Base-by-base conservation (phyloP, 2,329 filamentous ascomycete species). In the Stagonosporopsis rhizophila region DNA sequence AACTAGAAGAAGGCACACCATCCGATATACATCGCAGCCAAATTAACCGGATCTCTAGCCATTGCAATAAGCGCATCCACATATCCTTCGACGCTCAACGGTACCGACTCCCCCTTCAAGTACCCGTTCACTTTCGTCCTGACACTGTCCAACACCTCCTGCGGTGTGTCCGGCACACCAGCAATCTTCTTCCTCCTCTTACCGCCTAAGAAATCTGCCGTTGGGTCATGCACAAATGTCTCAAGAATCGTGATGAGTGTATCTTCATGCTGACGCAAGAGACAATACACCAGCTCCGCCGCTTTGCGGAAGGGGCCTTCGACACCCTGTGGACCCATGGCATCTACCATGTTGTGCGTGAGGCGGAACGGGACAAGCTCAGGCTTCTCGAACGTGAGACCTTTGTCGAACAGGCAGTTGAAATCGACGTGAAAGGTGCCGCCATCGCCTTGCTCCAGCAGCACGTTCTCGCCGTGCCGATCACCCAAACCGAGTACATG, bases 391-490 rank as follows among this genome's bases (percentile, higher is more conserved):
- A 99, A 98, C 0, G 93, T 97, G 37, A 94, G 85, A 1, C 95
- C 95, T 67, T 99, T 99, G 80, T 99, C 96, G 75, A 99, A 99
- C 4, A 99, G 87, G 76, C 96, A 99, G 79, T 99, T 99, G 83
- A 99, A 99, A 78, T 99, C 95, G 41, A 99, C 96, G 77, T 99
- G 95, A 77, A 99, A 91, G 2, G 96, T 88, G 47, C 94, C 94
- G 40, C 96, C 95, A 62, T 92, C 96, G 53, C 90, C 89, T 79
- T 98, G 92, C 75, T 98, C 92, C 28, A 99, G 87, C 27, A 97
- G 85, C 52, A 99, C 91, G 76, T 99, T 99, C 76, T 99, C 95
- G 56, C 94, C 94, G 77, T 99, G 95, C 4, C 95, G 88, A 77
- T 99, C 95, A 35, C 95, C 95, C 0, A 99, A 82, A 58, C 87